Conservation (phyloP, 495 filamentous ascomycete genomes). For the Neurospora cerealis region DNA sequence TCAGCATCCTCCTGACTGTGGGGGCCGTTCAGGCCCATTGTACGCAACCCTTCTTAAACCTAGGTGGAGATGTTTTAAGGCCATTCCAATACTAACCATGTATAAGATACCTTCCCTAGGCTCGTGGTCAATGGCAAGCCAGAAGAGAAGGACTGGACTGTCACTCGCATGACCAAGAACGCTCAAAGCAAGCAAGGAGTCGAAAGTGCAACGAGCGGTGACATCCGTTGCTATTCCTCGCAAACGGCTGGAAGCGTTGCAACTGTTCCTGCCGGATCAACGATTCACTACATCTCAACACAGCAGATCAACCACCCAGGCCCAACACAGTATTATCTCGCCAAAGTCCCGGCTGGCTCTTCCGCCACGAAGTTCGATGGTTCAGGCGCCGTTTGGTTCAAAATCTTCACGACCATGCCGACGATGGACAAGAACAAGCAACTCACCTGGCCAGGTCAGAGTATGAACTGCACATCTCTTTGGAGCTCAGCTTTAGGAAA, state of each 20-base stretch:
- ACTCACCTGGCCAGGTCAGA: conserved; percentile 30
- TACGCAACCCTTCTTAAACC: conserved; percentile 3
- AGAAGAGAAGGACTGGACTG: conserved; percentile 31
- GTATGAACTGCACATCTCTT: conserved; percentile 9
- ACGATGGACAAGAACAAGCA: conserved; percentile 28
- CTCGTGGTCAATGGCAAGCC: conserved; percentile 30
- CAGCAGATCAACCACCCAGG: conserved; percentile 40
- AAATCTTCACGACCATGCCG: conserved; percentile 37
- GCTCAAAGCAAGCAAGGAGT: conserved; percentile 30
- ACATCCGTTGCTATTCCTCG: conserved; percentile 39
- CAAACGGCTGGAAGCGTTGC: conserved; percentile 26
- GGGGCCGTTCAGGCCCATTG: conserved; percentile 26
- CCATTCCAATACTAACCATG: neutral
- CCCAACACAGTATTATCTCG: conserved; percentile 37
- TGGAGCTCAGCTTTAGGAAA: neutral
- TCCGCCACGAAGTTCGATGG: conserved; percentile 39
- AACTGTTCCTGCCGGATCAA: conserved; percentile 32
- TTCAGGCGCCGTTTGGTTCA: conserved; percentile 41
- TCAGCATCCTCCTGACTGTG: conserved; percentile 16
- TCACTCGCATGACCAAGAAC: conserved; percentile 33
- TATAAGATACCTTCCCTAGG: conserved; percentile 28
- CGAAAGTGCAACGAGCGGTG: conserved; percentile 26
- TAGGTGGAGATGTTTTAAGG: neutral
- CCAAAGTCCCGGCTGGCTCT: conserved; percentile 33
- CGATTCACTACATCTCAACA: conserved; percentile 34